A percentile compares a stretch with the other conserved stretches of the same genome.
phyloP scores from a whole-genome alignment of 2,329 filamentous ascomycete species.

The Alternaria rosae region DNA sequence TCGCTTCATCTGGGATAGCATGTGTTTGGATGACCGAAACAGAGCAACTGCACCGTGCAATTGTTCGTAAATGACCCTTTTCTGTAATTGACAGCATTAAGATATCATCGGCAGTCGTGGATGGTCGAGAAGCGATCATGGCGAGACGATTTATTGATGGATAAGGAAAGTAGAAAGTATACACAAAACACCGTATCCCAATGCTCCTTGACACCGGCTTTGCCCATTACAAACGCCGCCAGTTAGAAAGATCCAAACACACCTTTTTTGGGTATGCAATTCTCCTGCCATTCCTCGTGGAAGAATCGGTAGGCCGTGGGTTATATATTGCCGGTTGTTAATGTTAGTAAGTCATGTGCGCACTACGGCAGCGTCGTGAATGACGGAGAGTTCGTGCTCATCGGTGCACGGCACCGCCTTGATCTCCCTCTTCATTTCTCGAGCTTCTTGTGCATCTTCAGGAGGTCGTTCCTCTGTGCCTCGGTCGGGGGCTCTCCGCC shows the following conservation, averaged over 20 bases:
- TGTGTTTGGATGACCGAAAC: constrained; percentile 2
- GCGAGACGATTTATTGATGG: constrained; percentile 6
- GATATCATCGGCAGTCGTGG: constrained; percentile 24
- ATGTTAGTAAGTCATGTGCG: constrained; percentile 20
- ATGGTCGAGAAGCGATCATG: constrained; percentile 10
- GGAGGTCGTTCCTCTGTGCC: constrained; percentile 61
- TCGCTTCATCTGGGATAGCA: neutral
- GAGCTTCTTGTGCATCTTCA: constrained; percentile 62
- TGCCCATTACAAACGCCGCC: constrained; percentile 14
- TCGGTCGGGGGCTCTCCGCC: constrained; percentile 53
- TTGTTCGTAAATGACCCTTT: constrained; percentile 14
- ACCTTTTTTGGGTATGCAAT: constrained; percentile 28
- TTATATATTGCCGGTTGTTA: constrained; percentile 30
- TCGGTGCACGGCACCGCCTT: constrained; percentile 45
- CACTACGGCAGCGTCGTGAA: constrained; percentile 12
- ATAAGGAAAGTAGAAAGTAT: constrained; percentile 6
- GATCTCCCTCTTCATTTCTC: constrained; percentile 67
- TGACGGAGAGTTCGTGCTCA: constrained; percentile 17
- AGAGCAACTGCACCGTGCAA: constrained; percentile 7
- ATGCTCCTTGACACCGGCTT: constrained; percentile 16
- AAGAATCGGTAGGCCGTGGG: constrained; percentile 23
- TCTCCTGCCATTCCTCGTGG: constrained; percentile 17
- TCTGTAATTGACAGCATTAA: constrained; percentile 20
- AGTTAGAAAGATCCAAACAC: constrained; percentile 17
- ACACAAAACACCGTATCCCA: constrained; percentile 19